phyloP scores from a whole-genome alignment of 805 yeast genomes.

The Zygotorulaspora florentina region DNA sequence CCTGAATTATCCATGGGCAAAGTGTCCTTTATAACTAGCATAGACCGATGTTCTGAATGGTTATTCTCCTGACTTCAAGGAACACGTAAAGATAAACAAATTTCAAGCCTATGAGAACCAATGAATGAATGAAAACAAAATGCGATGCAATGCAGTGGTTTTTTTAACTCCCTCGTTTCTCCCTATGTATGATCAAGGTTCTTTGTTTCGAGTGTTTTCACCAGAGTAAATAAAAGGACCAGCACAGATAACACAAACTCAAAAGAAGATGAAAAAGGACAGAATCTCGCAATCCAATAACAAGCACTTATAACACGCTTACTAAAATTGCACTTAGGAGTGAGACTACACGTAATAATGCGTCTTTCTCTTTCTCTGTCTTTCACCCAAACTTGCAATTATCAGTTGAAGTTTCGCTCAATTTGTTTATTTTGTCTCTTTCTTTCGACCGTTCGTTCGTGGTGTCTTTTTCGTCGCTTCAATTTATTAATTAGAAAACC shows the following conservation, averaged over 20 bases:
- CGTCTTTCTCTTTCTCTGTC: background rate
- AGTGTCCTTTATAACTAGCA: slow-evolving; percentile 14
- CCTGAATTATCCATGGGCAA: slow-evolving; percentile 15
- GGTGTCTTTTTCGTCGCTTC: slow-evolving; percentile 1
- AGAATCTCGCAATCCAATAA: too few species aligned
- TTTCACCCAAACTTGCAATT: background rate
- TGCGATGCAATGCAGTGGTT: background rate
- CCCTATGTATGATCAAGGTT: background rate
- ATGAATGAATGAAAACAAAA: background rate
- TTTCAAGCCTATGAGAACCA: background rate
- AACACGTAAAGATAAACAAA: background rate
- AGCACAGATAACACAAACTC: background rate
- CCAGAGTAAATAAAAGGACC: background rate
- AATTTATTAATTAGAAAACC: background rate
- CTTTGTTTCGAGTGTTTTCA: background rate
- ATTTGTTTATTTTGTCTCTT: slow-evolving; percentile 1
- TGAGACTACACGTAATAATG: background rate
- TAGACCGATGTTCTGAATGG: background rate
- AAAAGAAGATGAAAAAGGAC: too few species aligned
- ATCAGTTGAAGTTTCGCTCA: background rate
- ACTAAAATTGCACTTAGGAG: too few species aligned
- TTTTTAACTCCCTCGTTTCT: background rate
- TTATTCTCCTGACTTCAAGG: background rate
- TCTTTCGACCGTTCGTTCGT: slow-evolving; percentile 1
- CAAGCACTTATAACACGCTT: too few species aligned